phyloP scores from a whole-genome alignment of 192 early-diverging fungal species.

The Backusella luteola region DNA sequence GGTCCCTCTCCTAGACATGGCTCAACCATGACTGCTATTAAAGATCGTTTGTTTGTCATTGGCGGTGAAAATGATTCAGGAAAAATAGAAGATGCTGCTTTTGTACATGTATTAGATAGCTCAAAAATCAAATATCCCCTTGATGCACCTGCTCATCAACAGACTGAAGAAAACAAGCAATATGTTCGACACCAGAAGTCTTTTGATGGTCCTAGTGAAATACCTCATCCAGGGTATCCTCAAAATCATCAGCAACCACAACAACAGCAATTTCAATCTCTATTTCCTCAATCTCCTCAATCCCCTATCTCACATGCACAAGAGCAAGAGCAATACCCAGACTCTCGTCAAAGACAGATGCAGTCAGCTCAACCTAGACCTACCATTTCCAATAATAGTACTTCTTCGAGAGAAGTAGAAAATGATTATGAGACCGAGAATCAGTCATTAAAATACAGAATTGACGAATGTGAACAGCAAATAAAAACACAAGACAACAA shows the following conservation, averaged over 20 bases:
- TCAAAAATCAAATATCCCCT: slow-evolving; percentile 47
- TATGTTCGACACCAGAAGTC: slow-evolving; percentile 4
- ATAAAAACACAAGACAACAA: too few species aligned
- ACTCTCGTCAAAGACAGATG: neutral
- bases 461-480: too few species aligned
- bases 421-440: neutral
- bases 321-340: neutral
- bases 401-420: neutral
- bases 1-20: slow-evolving; percentile 41
- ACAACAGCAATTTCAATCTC: neutral
- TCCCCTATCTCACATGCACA: neutral
- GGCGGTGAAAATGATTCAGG: slow-evolving; percentile 45
- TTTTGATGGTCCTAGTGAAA: neutral
- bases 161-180: neutral
- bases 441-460: too few species aligned
- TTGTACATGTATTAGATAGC: slow-evolving; percentile 49
- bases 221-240: neutral
- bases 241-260: neutral
- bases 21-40: slow-evolving; percentile 44
- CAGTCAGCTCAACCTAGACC: neutral
- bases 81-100: slow-evolving; percentile 40
- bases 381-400: neutral
- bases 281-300: neutral
- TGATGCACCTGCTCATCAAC: slow-evolving; percentile 4
- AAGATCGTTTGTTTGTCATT: slow-evolving; percentile 52